Percentiles rank a stretch among this genome's conserved stretches.
Evolutionary conservation across 768 basidiomycete species (phyloP).

Genomic region (Rhizopogon rudus): DNA sequence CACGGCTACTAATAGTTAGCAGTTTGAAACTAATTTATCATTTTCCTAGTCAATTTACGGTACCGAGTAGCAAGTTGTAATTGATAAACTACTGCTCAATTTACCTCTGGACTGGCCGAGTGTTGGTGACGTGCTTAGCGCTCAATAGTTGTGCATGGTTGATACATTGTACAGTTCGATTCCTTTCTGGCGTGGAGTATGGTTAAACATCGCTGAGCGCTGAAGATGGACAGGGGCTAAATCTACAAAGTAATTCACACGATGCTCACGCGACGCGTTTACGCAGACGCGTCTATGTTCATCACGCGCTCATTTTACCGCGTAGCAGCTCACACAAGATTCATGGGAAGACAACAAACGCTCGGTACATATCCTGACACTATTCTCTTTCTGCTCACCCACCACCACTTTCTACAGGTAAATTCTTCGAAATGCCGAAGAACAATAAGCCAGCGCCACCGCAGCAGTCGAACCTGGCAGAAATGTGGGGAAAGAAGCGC

Average conservation of each 20-base stretch:
- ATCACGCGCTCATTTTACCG: constrained; percentile 17
- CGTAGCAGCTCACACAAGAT: constrained; percentile 4
- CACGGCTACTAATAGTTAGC: too few species aligned
- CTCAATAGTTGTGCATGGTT: too few species aligned
- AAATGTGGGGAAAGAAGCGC: constrained; percentile 64
- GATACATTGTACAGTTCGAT: too few species aligned
- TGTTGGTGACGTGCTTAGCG: too few species aligned
- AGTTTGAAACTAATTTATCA: too few species aligned
- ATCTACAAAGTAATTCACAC: background rate
- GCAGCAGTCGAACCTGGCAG: constrained; percentile 74
- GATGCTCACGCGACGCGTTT: constrained; percentile 5
- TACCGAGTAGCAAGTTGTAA: too few species aligned
- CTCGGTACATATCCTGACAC: constrained; percentile 39
- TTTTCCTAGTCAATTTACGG: too few species aligned
- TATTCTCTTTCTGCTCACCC: background rate
- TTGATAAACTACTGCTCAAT: too few species aligned
- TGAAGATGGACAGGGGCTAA: background rate
- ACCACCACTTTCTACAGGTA: constrained; percentile 38
- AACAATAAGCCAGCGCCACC: constrained; percentile 59
- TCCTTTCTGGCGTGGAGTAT: too few species aligned
- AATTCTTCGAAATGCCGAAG: constrained; percentile 73
- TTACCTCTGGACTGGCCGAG: too few species aligned
- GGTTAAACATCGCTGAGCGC: too few species aligned
- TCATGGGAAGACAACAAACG: constrained; percentile 73
- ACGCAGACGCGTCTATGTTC: constrained; percentile 12